These are phyloP conservation scores for Rhodamnia rubescens DNA, from an alignment of 345 rosid species.

Conservation along the genomic window DNA sequence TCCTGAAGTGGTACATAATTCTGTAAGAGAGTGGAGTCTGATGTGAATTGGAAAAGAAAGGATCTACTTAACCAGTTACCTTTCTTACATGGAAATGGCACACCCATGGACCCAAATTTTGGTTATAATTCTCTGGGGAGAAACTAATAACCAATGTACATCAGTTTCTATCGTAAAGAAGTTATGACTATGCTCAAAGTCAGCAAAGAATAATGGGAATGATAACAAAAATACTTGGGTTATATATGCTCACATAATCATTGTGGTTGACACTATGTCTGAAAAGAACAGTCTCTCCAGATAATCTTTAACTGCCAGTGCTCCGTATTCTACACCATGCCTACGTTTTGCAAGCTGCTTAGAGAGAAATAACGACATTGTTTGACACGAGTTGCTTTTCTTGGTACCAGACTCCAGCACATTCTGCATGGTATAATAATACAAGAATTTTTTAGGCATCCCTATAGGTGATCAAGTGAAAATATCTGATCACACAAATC, in stretches of 20 bases:
- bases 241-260: conserved; percentile 53
- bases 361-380: conserved; percentile 62
- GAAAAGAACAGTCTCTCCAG: conserved; percentile 63
- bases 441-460: background rate
- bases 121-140: conserved; percentile 26
- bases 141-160: conserved; percentile 32
- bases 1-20: conserved; percentile 34
- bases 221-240: background rate
- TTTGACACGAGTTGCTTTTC: conserved; percentile 41
- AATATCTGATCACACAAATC: background rate
- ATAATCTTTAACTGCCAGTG: conserved; percentile 65
- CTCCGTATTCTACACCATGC: conserved; percentile 85
- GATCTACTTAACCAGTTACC: conserved; percentile 25
- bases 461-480: background rate
- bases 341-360: conserved; percentile 53
- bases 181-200: background rate
- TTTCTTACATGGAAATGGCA: conserved; percentile 72
- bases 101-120: conserved; percentile 59
- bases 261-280: conserved; percentile 55
- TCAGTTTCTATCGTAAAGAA: background rate
- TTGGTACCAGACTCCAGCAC: conserved; percentile 78
- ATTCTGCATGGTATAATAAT: conserved; percentile 27
- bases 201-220: background rate
- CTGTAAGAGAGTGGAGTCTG: background rate
- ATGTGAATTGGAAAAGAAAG: background rate